A percentile compares a stretch with the other conserved stretches of the same genome.
Evolutionary conservation across 2,329 filamentous ascomycete species (phyloP).

Genomic region (Penicillium sp.): DNA sequence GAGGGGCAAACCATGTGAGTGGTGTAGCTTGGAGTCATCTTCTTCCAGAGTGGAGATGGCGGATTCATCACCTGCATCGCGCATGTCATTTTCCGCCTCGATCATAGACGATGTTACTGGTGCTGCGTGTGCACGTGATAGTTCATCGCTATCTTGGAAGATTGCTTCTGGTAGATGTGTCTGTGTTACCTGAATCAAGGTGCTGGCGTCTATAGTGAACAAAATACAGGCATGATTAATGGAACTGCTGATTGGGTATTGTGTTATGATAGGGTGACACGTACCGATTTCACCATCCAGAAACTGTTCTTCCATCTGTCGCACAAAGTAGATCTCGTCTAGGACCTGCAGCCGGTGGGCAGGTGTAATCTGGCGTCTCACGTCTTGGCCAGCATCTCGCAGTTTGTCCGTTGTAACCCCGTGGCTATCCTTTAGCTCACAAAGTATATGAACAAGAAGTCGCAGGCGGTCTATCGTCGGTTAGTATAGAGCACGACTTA

Average conservation of each 20-base stretch:
- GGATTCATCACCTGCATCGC: background rate
- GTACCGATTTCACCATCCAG: conserved; percentile 32
- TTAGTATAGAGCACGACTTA: conserved; percentile 1
- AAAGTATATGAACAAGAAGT: conserved; percentile 36
- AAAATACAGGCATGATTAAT: background rate
- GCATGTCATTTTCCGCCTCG: conserved; percentile 2
- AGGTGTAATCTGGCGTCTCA: conserved; percentile 33
- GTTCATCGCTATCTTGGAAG: conserved; percentile 10
- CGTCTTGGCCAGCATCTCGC: conserved; percentile 34
- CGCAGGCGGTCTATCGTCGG: conserved; percentile 25
- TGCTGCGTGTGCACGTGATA: conserved; percentile 8
- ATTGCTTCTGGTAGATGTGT: conserved; percentile 20
- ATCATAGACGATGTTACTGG: background rate
- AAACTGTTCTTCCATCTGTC: conserved; percentile 33
- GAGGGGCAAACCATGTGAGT: conserved; percentile 10
- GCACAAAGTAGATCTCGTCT: conserved; percentile 37
- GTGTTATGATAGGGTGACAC: background rate
- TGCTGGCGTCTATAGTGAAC: conserved; percentile 15
- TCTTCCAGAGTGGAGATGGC: conserved; percentile 7
- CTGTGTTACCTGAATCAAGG: conserved; percentile 19
- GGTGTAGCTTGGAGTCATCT: background rate
- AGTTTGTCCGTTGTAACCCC: conserved; percentile 34
- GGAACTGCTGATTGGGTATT: background rate
- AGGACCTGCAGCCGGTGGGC: conserved; percentile 29
- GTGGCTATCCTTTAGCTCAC: conserved; percentile 34